A percentile compares a stretch with the other conserved stretches of the same genome.
These are phyloP conservation scores for Carex littledalei DNA, from an alignment of 176 grass and related monocot genomes.

Conservation along the genomic window DNA sequence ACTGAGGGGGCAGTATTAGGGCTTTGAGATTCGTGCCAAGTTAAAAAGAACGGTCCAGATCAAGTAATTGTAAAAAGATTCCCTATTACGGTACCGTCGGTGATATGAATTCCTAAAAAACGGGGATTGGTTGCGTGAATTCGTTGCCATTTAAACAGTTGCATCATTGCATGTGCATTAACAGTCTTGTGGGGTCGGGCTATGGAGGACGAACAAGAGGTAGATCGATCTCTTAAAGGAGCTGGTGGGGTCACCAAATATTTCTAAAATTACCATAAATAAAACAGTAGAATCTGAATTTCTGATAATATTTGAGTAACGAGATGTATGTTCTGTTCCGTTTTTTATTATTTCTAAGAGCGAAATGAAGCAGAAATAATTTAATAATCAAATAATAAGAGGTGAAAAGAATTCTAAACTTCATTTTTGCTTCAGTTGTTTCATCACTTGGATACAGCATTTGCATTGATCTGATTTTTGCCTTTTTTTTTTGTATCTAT, in stretches of 20 bases:
- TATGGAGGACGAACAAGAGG: too few relatives aligned
- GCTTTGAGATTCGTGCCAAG: too few relatives aligned
- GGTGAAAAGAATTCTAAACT: not conserved
- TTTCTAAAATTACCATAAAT: too few relatives aligned
- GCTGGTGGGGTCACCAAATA: not conserved
- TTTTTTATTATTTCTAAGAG: not conserved
- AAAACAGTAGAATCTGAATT: too few relatives aligned
- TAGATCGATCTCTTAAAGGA: not conserved
- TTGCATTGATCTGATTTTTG: not conserved
- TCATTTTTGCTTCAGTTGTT: not conserved
- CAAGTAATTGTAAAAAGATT: too few relatives aligned
- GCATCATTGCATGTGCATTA: conserved; percentile 25
- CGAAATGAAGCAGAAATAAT: not conserved
- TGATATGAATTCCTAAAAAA: not conserved
- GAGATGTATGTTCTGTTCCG: too few relatives aligned
- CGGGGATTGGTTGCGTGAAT: not conserved
- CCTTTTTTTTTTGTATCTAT: not conserved
- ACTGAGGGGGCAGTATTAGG: too few relatives aligned
- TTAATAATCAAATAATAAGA: not conserved
- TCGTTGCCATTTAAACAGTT: conserved; percentile 10
- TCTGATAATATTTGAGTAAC: too few relatives aligned
- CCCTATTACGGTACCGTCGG: too few relatives aligned
- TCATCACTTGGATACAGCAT: not conserved
- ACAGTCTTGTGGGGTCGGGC: not conserved
- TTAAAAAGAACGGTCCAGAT: too few relatives aligned